Evolutionary conservation across 495 filamentous ascomycete genomes (phyloP), one percentile per base, ranked within the genome.

Genomic region (Aspergillus asperescens): DNA sequence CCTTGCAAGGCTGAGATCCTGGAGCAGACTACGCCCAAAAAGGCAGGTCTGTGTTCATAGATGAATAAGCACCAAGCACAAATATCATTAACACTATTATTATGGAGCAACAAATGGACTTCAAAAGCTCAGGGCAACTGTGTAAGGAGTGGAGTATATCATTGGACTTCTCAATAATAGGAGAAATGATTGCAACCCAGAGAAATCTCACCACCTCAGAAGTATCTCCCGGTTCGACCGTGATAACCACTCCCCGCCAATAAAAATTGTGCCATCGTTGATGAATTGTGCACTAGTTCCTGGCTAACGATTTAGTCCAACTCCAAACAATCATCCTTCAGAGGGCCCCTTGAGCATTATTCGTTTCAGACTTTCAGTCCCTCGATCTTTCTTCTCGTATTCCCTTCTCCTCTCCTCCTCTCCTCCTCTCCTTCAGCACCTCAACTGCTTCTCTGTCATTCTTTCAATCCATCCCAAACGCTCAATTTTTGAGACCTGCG

Each of bases 241-340:
- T 7, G n/a, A n/a, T n/a, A n/a, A n/a, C n/a, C n/a, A n/a, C n/a
- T 10, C 20, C 43, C 28, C 29, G 39, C 50, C 50, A 52, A 45
- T 52, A n/a, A 32, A 23, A 18, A 27, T n/a, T 28, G 20, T 28
- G 42, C 29, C 50, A 28, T 18, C 35, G 41, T 19, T 27, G 39
- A 42, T 50, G 41, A 40, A 2, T 22, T 34, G 19, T 12, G 3
- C 10, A n/a, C 41, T 52, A 52, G 40, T 45, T 20, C 27, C 29
- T 38, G 28, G 23, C 41, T 52, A 46, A 39, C 34, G 19, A 44
- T 10, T 52, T 34, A 35, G 20, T 24, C 5, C 27, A 18, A 28
- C 5, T 8, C 24, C 24, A 29, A 8, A 22, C 3, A 8, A 43
- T 16, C 41, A 18, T 4, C 18, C 8, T 1, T 47, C 16, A 27